Evolutionary conservation across 768 basidiomycete species (phyloP), one percentile per base, ranked within the genome.

Genomic region (Lactarius sanguifluus): DNA sequence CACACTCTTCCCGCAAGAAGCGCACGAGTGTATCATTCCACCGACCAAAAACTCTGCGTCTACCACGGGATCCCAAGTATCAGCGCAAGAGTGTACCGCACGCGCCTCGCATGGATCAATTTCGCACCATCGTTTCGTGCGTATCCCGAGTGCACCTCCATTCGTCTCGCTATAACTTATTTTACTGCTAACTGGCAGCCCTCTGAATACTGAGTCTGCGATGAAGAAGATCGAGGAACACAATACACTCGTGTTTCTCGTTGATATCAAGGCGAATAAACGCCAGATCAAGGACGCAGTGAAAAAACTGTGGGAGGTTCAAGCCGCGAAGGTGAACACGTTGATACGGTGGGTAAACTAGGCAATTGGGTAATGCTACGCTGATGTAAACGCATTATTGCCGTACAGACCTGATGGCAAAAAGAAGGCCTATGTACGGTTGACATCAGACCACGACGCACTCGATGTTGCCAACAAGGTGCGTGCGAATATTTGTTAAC

Each of bases 221-320:
- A 98, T 98, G 96, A 96, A 98, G 87, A 97, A 99, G 87, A 99
- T 99, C 65, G 96, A 99, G 85, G 96, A 98, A 79, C 89, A 98
- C 85, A 98, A 99, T 81, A 99, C 97, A 38, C 86, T 98, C 65
- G 97, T 99, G 67, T 99, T 98, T 84, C 89, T 98, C 68, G 95
- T 97, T 61, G 96, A 98, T 79, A 75, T 98, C 78, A 89, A 87
- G 77, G 82, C 94, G 72, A 99, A 97, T 88, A 99, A 99, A 86
- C 88, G 94, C 57, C 94, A 99, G 80, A 98, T 98, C 83, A 96
- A 95, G 87, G 94, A 98, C 73, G 97, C 97, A 2, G 95, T 99
- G 73, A 98, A 98, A 88, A 97, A 97, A 86, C 79, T 99, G 73
- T 98, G 98, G 79, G 96, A 97, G 75, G 96, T 98, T 61, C 87